These are phyloP conservation scores for Senna siamea DNA, from an alignment of 306 rosid species.

Conservation along the genomic window DNA sequence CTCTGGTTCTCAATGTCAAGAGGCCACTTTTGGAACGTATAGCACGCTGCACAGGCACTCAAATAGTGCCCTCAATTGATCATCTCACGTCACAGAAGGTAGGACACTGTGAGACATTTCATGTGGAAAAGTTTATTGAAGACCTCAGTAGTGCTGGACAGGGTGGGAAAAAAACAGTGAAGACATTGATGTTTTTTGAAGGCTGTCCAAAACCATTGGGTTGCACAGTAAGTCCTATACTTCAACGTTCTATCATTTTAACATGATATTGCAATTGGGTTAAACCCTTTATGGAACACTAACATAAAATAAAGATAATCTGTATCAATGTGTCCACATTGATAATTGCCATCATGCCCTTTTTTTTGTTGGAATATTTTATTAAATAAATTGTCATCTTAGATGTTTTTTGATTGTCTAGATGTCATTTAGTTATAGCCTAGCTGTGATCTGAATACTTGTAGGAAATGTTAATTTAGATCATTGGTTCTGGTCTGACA, in stretches of 20 bases:
- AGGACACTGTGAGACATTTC: slow-evolving; percentile 87
- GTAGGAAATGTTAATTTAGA: slow-evolving; percentile 41
- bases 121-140: slow-evolving; percentile 77
- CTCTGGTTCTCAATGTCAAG: slow-evolving; percentile 90
- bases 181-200: slow-evolving; percentile 95
- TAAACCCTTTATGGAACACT: slow-evolving; percentile 3
- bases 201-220: slow-evolving; percentile 99
- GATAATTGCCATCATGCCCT: slow-evolving; percentile 5
- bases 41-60: slow-evolving; percentile 93
- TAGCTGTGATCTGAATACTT: slow-evolving; percentile 17
- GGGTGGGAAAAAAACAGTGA: slow-evolving; percentile 70
- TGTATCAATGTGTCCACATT: neutral
- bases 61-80: slow-evolving; percentile 81
- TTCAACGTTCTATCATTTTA: slow-evolving; percentile 7
- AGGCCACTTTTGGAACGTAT: slow-evolving; percentile 87
- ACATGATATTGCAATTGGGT: slow-evolving; percentile 4
- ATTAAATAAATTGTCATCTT: neutral
- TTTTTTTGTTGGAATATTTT: neutral
- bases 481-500: slow-evolving; percentile 47
- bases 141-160: slow-evolving; percentile 66
- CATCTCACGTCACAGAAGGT: slow-evolving; percentile 79
- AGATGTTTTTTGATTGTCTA: slow-evolving; percentile 7
- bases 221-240: slow-evolving; percentile 80
- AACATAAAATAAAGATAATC: slow-evolving; percentile 22
- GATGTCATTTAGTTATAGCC: slow-evolving; percentile 11